phyloP scores from a whole-genome alignment of 495 filamentous ascomycete species.

The Hypoxylon perforatum region DNA sequence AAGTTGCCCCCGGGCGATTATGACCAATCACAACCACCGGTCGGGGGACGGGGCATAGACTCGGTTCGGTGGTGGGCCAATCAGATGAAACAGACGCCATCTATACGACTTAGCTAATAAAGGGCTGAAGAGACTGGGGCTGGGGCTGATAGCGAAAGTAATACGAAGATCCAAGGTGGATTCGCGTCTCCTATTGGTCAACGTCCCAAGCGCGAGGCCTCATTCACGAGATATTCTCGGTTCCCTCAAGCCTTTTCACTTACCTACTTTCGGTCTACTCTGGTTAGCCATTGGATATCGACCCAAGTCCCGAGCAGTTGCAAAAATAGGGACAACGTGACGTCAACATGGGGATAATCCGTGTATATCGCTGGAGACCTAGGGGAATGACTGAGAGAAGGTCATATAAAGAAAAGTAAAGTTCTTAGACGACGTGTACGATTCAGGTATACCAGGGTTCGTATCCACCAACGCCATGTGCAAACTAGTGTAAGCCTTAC shows the following conservation, averaged over 20 bases:
- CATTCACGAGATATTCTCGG: slow-evolving; percentile 4
- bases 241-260: not conserved
- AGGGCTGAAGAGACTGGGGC: slow-evolving; percentile 36
- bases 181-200: slow-evolving; percentile 24
- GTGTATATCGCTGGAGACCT: not conserved
- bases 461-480: not conserved
- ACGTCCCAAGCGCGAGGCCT: slow-evolving; percentile 38
- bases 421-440: slow-evolving; percentile 28
- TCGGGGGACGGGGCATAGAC: slow-evolving; percentile 1
- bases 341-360: slow-evolving; percentile 19
- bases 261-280: not conserved
- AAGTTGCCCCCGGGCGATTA: slow-evolving; percentile 5
- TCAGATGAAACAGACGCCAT: not conserved
- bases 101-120: slow-evolving; percentile 3
- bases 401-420: slow-evolving; percentile 4
- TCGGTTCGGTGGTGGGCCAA: slow-evolving; percentile 11
- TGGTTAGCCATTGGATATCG: not conserved
- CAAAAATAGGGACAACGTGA: slow-evolving; percentile 29
- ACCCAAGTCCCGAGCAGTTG: not conserved
- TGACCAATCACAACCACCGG: slow-evolving; percentile 19
- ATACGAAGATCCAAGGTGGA: slow-evolving; percentile 29
- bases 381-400: slow-evolving; percentile 2
- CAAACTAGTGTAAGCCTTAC: slow-evolving; percentile 11
- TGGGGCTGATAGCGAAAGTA: slow-evolving; percentile 31
- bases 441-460: slow-evolving; percentile 33